These are phyloP conservation scores for Beauveria bassiana DNA, from an alignment of 2,329 filamentous ascomycete genomes.

Conservation along the genomic window DNA sequence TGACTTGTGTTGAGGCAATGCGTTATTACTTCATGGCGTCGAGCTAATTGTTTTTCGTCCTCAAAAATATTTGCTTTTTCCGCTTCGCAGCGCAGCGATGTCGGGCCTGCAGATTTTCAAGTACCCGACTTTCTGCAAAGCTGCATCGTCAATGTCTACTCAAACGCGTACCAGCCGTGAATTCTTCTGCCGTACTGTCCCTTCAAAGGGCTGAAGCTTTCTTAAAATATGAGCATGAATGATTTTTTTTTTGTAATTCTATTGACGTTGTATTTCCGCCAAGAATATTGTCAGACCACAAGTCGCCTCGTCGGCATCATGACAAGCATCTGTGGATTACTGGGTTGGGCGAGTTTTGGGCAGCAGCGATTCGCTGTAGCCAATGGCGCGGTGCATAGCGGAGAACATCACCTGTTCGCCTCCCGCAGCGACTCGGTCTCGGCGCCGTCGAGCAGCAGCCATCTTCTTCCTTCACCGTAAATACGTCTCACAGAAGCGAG, in stretches of 20 bases:
- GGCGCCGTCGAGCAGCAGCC: not conserved
- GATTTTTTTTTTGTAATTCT: no score
- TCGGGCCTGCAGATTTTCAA: not conserved
- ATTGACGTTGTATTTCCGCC: not conserved
- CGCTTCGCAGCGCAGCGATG: not conserved
- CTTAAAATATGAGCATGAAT: no score
- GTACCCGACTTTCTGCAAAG: not conserved
- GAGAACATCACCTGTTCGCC: constrained; percentile 1
- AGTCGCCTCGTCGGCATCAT: not conserved
- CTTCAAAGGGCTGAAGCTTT: not conserved
- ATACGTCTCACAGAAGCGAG: not conserved
- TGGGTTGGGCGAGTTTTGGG: constrained; percentile 5
- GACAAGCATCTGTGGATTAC: not conserved
- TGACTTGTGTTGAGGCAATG: not conserved
- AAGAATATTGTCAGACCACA: no score
- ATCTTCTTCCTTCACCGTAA: not conserved
- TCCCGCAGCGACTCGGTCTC: not conserved
- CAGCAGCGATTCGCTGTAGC: not conserved
- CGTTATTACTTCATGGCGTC: not conserved
- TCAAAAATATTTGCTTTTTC: not conserved
- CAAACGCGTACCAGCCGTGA: not conserved
- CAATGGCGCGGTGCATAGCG: constrained; percentile 4
- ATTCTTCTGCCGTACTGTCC: not conserved
- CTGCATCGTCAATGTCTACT: not conserved
- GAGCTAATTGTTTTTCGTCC: no score